Percentiles rank a stretch among this genome's conserved stretches.
phyloP scores from a whole-genome alignment of 495 filamentous ascomycete species.

The Xylaria bambusicola region DNA sequence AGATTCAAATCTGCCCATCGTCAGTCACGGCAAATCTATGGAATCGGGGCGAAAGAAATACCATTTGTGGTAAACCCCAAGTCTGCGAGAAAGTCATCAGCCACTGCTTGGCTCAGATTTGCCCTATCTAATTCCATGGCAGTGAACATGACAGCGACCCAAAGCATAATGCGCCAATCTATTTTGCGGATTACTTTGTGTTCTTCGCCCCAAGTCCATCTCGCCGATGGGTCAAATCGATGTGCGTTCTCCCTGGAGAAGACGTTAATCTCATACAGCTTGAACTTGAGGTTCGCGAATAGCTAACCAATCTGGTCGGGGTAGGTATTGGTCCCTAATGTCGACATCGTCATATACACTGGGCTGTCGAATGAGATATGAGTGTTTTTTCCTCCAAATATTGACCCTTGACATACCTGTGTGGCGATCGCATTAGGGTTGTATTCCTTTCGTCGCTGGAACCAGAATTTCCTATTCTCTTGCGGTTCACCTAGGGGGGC shows the following conservation, averaged over 20 bases:
- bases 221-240: slow-evolving; percentile 41
- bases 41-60: slow-evolving; percentile 9
- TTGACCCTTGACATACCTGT: slow-evolving; percentile 30
- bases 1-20: slow-evolving; percentile 63
- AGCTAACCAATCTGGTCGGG: slow-evolving; percentile 39
- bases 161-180: slow-evolving; percentile 50
- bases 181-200: slow-evolving; percentile 40
- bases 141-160: slow-evolving; percentile 80
- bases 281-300: neutral
- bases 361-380: slow-evolving; percentile 24
- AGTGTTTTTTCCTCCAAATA: neutral
- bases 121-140: slow-evolving; percentile 79
- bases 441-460: slow-evolving; percentile 39
- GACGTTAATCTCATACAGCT: neutral
- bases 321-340: slow-evolving; percentile 39
- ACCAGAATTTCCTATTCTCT: slow-evolving; percentile 46
- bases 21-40: slow-evolving; percentile 14
- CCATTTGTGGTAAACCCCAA: slow-evolving; percentile 40
- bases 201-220: slow-evolving; percentile 50
- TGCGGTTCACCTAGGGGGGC: slow-evolving; percentile 40
- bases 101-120: slow-evolving; percentile 53
- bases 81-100: slow-evolving; percentile 43
- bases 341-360: slow-evolving; percentile 51
- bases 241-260: slow-evolving; percentile 48
- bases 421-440: slow-evolving; percentile 62